Evolutionary conservation across 2,329 filamentous ascomycete genomes (phyloP).

Genomic region (Fusarium concolor): DNA sequence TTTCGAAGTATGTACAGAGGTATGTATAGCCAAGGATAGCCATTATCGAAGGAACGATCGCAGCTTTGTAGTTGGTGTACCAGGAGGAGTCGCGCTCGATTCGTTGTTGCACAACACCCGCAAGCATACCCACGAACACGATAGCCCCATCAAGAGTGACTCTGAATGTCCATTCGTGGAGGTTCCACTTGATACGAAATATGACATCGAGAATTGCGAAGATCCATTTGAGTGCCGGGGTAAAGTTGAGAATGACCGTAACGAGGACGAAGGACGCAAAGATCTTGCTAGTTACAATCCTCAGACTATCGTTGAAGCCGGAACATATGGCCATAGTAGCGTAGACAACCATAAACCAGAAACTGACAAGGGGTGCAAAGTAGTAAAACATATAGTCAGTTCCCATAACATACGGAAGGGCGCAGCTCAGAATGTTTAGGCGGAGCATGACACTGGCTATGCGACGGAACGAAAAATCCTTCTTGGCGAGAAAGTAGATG

Average conservation of each 20-base stretch:
- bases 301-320: conserved; percentile 56
- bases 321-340: conserved; percentile 59
- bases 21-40: conserved; percentile 48
- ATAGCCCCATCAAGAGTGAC: conserved; percentile 65
- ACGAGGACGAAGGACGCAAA: conserved; percentile 54
- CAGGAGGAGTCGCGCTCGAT: conserved; percentile 29
- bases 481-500: conserved; percentile 65
- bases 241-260: conserved; percentile 42
- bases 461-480: conserved; percentile 67
- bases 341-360: conserved; percentile 72
- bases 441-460: conserved; percentile 65
- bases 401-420: conserved; percentile 66
- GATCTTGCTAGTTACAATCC: conserved; percentile 61
- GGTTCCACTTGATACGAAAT: conserved; percentile 62
- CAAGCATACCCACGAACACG: conserved; percentile 67
- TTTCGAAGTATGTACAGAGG: conserved; percentile 15
- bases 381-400: conserved; percentile 66
- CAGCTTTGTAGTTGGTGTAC: conserved; percentile 40
- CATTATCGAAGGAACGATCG: conserved; percentile 37
- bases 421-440: conserved; percentile 66
- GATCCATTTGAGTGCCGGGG: conserved; percentile 35
- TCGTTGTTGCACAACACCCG: conserved; percentile 46
- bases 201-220: conserved; percentile 51
- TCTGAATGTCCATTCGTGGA: conserved; percentile 62
- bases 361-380: conserved; percentile 68